These are phyloP conservation scores for Ceratopteris richardii DNA, from an alignment of 75 land plant species.

Conservation along the genomic window DNA sequence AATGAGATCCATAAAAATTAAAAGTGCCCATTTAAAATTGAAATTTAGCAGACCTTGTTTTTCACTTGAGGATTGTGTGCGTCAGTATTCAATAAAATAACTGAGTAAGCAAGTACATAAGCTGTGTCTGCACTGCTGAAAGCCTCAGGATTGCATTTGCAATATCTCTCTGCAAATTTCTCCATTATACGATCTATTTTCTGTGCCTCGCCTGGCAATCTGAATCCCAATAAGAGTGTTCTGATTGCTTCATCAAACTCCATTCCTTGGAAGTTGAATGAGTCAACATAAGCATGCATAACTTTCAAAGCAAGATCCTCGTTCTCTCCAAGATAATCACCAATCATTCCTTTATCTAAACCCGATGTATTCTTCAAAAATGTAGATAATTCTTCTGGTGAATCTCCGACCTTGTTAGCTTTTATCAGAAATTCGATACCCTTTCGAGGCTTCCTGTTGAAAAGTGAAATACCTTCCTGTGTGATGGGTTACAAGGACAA, in stretches of 20 bases:
- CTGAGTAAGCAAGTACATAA: constrained; percentile 97
- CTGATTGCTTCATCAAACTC: constrained; percentile 96
- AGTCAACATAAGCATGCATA: constrained; percentile 99
- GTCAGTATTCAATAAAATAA: constrained; percentile 96
- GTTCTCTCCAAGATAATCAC: constrained; percentile 96
- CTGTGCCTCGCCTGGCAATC: constrained; percentile 98
- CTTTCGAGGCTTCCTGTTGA: constrained; percentile 90
- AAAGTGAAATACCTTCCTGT: constrained; percentile 96
- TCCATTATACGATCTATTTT: constrained; percentile 99
- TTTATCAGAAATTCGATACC: constrained; percentile 92
- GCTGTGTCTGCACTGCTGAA: constrained; percentile 98
- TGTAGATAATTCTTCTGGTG: constrained; percentile 87
- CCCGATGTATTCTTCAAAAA: constrained; percentile 81
- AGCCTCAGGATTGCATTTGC: constrained; percentile 93
- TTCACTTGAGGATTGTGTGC: constrained; percentile 98
- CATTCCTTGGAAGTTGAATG: constrained; percentile 88
- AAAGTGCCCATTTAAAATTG: too few relatives aligned
- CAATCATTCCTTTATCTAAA: constrained; percentile 88
- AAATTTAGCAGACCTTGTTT: too few relatives aligned
- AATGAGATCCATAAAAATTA: not conserved
- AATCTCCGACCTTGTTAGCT: constrained; percentile 78
- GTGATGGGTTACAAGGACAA: not conserved
- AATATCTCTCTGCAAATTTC: constrained; percentile 94
- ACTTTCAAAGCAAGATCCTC: constrained; percentile 85
- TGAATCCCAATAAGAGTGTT: constrained; percentile 75